Evolutionary conservation across 768 basidiomycete species (phyloP).

Genomic region (Harrya chromipes): DNA sequence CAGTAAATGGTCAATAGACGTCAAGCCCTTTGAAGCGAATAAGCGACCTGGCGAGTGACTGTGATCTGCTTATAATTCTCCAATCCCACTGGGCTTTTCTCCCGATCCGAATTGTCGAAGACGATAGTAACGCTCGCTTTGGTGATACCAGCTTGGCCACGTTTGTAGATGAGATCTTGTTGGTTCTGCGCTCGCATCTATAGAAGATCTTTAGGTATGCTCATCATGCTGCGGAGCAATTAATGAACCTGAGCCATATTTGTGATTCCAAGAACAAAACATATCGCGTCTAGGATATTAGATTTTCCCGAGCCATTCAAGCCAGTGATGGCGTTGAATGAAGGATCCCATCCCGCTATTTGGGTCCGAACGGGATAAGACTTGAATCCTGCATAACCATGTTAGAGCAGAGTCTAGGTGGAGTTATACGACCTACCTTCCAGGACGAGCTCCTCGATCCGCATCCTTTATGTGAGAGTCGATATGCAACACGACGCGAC

Average conservation of each 20-base stretch:
- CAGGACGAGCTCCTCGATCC: slow-evolving; percentile 92
- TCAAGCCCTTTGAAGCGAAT: background rate
- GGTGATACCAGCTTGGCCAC: slow-evolving; percentile 94
- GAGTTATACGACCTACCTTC: slow-evolving; percentile 53
- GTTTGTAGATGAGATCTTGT: slow-evolving; percentile 98
- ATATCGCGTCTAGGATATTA: slow-evolving; percentile 98
- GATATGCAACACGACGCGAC: slow-evolving; percentile 29
- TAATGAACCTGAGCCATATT: slow-evolving; percentile 83
- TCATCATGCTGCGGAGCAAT: background rate
- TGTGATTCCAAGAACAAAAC: slow-evolving; percentile 96
- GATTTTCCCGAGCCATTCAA: slow-evolving; percentile 97
- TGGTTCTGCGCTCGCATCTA: slow-evolving; percentile 95
- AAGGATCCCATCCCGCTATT: slow-evolving; percentile 95
- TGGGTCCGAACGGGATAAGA: slow-evolving; percentile 95
- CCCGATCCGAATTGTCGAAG: slow-evolving; percentile 93
- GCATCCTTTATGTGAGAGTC: slow-evolving; percentile 49
- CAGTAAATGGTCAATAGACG: background rate
- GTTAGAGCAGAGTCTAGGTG: background rate
- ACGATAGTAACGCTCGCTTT: slow-evolving; percentile 99
- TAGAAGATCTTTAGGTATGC: background rate
- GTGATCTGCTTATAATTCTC: slow-evolving; percentile 86
- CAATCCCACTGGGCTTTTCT: slow-evolving; percentile 78
- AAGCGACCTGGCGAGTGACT: slow-evolving; percentile 86
- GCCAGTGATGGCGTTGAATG: slow-evolving; percentile 98
- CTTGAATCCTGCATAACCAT: slow-evolving; percentile 72